Evolutionary conservation across 805 yeast genomes (phyloP).

Genomic region (Saccharomycopsis microspora): DNA sequence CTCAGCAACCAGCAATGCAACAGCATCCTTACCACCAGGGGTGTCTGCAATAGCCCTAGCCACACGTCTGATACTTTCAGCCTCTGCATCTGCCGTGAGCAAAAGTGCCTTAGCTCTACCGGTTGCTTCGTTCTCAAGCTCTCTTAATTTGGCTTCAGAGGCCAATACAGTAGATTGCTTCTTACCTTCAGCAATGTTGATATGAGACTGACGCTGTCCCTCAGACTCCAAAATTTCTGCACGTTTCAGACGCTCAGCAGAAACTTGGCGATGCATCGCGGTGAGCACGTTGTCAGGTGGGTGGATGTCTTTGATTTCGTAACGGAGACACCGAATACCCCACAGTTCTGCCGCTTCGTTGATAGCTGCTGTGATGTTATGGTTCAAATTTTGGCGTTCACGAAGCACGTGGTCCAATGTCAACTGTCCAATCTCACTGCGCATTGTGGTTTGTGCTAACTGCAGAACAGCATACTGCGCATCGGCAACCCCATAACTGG

Average conservation of each 20-base stretch:
- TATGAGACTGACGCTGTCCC: conserved; percentile 69
- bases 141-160: conserved; percentile 60
- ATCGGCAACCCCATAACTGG: conserved; percentile 81
- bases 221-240: conserved; percentile 84
- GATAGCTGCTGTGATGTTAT: conserved; percentile 63
- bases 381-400: conserved; percentile 64
- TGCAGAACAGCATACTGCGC: conserved; percentile 79
- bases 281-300: conserved; percentile 79
- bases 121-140: conserved; percentile 53
- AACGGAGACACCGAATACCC: conserved; percentile 78
- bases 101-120: conserved; percentile 67
- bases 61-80: conserved; percentile 52
- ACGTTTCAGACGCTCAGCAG: conserved; percentile 77
- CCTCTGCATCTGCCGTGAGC: conserved; percentile 59
- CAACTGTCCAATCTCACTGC: conserved; percentile 79
- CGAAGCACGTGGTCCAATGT: conserved; percentile 67
- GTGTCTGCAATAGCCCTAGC: conserved; percentile 59
- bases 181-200: conserved; percentile 78
- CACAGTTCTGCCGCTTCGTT: conserved; percentile 79
- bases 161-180: conserved; percentile 58
- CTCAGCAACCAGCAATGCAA: conserved; percentile 70
- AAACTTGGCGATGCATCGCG: conserved; percentile 86
- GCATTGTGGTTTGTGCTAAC: conserved; percentile 84
- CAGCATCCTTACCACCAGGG: conserved; percentile 67
- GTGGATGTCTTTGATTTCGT: conserved; percentile 80